Evolutionary conservation across 495 filamentous ascomycete genomes (phyloP), one percentile per base, ranked within the genome.

Genomic region (Xylaria intraflava): DNA sequence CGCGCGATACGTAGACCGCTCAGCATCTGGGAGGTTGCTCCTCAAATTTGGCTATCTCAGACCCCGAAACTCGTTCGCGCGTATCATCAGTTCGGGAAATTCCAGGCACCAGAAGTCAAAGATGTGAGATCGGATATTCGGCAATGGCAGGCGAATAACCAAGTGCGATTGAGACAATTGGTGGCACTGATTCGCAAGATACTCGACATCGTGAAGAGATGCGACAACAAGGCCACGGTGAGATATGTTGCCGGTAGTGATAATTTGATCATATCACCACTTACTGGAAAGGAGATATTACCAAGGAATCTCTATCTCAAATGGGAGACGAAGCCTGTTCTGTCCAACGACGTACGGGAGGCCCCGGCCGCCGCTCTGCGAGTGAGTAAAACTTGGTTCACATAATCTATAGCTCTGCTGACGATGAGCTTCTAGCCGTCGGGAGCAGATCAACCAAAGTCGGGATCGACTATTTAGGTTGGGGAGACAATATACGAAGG

Each of bases 21-120:
- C 24, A 35, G 67, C 1, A 52, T 75, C 31, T 14, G 48, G 16
- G 69, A 78, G n/a, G 61, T 75, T 38, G 55, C 62, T 2, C 58
- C 73, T 3, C 76, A 78, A 57, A 64, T 81, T 10, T 81, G 73
- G 78, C 55, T 72, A 33, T 78, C 76, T 14, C 73, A 77, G 55
- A 79, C 74, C 1, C 70, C 70, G 0, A 77, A 71, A 0, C 68
- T 81, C 27, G 70, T 74, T 14, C 69, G 73, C 29, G 77, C 72
- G 6, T 77, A 78, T 45, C 72, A 78, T 55, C 45, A 58, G 11
- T 51, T 57, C 9, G 76, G 76, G n/a, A 48, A 53, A 33, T 80
- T 80, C 55, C 22, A 58, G 14, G 20, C 23, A 8, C 62, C 72
- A 45, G 24, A 68, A 31, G 67, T 74, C 12, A 62, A 73, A 63